Percentiles rank a stretch among this genome's conserved stretches.
Evolutionary conservation across 2,329 filamentous ascomycete genomes (phyloP).

Genomic region (Mycogone perniciosa): DNA sequence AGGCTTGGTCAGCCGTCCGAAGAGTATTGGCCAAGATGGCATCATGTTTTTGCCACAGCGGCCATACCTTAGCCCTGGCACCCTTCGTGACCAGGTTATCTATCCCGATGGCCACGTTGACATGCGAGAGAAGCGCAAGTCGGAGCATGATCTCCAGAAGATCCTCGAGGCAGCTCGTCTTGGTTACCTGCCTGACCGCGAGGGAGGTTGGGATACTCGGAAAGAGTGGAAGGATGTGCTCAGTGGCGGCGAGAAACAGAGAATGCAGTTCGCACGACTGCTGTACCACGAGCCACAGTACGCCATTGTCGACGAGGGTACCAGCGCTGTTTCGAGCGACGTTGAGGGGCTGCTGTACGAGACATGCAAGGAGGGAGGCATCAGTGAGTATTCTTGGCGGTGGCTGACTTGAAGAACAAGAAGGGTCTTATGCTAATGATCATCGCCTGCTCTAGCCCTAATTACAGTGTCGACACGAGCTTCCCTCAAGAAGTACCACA

Average conservation of each 20-base stretch:
- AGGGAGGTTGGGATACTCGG: conserved; percentile 92
- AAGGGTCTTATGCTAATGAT: not conserved
- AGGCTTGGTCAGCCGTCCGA: conserved; percentile 82
- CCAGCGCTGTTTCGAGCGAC: conserved; percentile 86
- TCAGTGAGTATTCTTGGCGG: conserved; percentile 57
- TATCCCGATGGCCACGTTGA: conserved; percentile 94
- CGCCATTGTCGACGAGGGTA: conserved; percentile 92
- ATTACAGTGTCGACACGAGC: conserved; percentile 95
- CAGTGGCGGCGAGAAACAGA: conserved; percentile 95
- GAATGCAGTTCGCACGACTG: conserved; percentile 83
- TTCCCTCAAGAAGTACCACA: conserved; percentile 93
- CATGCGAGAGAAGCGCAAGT: conserved; percentile 75
- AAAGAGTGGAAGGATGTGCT: conserved; percentile 99
- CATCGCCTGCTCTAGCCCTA: conserved; percentile 48
- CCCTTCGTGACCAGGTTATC: conserved; percentile 92
- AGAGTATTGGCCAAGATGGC: conserved; percentile 72
- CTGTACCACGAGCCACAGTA: conserved; percentile 94
- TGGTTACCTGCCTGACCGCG: conserved; percentile 82
- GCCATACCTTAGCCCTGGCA: conserved; percentile 86
- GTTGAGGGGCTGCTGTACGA: conserved; percentile 94
- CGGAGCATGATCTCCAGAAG: conserved; percentile 69
- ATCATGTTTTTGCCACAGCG: conserved; percentile 98
- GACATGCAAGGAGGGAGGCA: conserved; percentile 83
- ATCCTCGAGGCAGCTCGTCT: conserved; percentile 79
- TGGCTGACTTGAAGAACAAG: no score